Evolutionary conservation across 768 basidiomycete genomes (phyloP), one percentile per base, ranked within the genome.

Genomic region (Guyanaporus albipodus): DNA sequence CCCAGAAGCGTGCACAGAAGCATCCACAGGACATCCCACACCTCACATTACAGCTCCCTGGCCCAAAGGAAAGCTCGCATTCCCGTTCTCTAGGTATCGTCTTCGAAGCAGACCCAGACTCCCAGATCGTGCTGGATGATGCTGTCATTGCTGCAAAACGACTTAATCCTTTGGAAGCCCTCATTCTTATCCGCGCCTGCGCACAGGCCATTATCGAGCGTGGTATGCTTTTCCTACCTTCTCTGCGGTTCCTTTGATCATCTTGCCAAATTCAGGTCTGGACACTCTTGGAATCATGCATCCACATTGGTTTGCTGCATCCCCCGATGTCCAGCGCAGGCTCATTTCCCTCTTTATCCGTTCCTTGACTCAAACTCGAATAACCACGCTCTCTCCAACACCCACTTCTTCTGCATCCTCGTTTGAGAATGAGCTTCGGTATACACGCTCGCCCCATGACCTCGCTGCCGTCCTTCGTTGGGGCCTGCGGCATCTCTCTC

Each of bases 211-310:
- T 91, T 41, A 67, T 73, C 31, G 72, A 80, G 36, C 75, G 78
- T 56, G 88, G 87, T 81, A 68, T 24, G 79, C 63, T 32, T 36
- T 23, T 14, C n/a, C 8, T 23, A 6, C 52, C 34, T 19, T 58
- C 40, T 21, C 27, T 22, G 17, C 42, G 18, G 35, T 17, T 56
- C 24, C 50, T 26, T 24, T 1, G 24, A 54, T 50, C 46, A 50
- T 11, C 28, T 8, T 4, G 0, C 37, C 37, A 43, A 38, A 38
- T 49, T n/a, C 49, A 90, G 87, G 87, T n/a, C 72, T 89, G 41
- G 86, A 89, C 61, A 82, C 83, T 4, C 80, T 87, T 37, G 89
- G 88, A 17, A 73, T 91, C 37, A 91, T 91, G 85, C 85, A 85
- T 56, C 86, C 89, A 6, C 84, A 90, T 61, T 91, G 85, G 87